Percentiles rank a stretch among this genome's conserved stretches.
Evolutionary conservation across 345 rosid genomes (phyloP).

Genomic region (Eucalyptus erythrocorys): DNA sequence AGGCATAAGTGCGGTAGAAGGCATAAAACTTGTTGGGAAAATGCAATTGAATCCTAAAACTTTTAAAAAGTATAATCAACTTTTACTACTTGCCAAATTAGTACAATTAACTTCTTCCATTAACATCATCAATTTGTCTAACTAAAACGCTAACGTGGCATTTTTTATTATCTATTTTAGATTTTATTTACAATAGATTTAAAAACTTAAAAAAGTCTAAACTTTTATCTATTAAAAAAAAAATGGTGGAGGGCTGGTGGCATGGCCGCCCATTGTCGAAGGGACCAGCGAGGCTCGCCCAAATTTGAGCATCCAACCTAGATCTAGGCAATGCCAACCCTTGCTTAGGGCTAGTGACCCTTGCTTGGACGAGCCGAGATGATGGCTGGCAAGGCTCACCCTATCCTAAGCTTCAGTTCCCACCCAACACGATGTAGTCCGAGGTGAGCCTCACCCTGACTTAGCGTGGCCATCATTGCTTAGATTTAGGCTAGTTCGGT

Average conservation of each 20-base stretch:
- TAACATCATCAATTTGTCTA: not conserved
- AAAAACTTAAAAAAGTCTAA: no score
- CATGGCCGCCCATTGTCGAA: not conserved
- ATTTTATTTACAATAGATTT: no score
- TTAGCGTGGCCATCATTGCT: not conserved
- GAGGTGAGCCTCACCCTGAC: accelerated
- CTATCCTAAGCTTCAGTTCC: no score
- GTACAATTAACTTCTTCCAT: not conserved
- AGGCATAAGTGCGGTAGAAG: not conserved
- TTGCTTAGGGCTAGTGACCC: accelerated
- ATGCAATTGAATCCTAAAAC: accelerated
- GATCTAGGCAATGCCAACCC: not conserved
- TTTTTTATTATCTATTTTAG: no score
- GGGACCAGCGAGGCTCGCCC: accelerated
- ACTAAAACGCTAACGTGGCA: accelerated
- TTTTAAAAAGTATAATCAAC: no score
- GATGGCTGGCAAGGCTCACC: no score
- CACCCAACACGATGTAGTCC: no score
- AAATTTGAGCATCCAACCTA: not conserved
- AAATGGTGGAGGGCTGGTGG: not conserved
- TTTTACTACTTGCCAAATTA: no score
- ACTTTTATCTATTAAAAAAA: no score
- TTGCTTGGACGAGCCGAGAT: accelerated
- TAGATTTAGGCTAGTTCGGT: not conserved
- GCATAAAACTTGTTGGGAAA: no score